Evolutionary conservation across 2,329 filamentous ascomycete genomes (phyloP).

Genomic region (Neopestalotiopsis sp.): DNA sequence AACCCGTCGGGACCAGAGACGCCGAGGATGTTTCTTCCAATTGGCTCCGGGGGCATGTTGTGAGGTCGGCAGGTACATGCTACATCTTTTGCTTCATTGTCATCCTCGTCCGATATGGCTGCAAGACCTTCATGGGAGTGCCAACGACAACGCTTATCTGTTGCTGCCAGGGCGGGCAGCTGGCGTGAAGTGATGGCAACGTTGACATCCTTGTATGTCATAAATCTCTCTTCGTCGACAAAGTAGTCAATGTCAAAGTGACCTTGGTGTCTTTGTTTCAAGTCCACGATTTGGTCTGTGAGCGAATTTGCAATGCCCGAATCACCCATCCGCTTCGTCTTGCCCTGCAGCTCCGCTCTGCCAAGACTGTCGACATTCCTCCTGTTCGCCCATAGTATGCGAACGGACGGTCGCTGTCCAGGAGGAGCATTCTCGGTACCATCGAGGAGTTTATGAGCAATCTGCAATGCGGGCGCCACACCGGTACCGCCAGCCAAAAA

Average conservation of each 20-base stretch:
- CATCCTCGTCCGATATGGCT: conserved; percentile 32
- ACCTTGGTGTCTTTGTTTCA: conserved; percentile 63
- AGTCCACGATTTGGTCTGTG: conserved; percentile 59
- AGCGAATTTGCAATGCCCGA: conserved; percentile 25
- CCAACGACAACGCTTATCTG: conserved; percentile 31
- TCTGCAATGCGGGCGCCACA: conserved; percentile 87
- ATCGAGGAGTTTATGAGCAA: conserved; percentile 67
- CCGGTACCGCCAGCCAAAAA: conserved; percentile 94
- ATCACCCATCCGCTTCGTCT: conserved; percentile 17
- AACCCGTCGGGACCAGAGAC: conserved; percentile 94
- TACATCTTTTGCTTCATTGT: conserved; percentile 20
- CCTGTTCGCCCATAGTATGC: conserved; percentile 84
- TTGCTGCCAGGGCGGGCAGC: conserved; percentile 12
- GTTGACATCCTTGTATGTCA: conserved; percentile 59
- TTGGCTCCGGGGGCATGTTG: conserved; percentile 23
- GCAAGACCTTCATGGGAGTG: conserved; percentile 31
- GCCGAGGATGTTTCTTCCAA: conserved; percentile 67
- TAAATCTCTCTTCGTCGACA: conserved; percentile 80
- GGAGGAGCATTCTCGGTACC: conserved; percentile 30
- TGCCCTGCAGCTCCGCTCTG: conserved; percentile 56
- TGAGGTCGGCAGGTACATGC: conserved; percentile 34
- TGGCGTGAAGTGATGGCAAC: conserved; percentile 30
- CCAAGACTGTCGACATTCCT: conserved; percentile 68
- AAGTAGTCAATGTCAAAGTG: conserved; percentile 74
- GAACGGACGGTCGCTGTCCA: conserved; percentile 53